Base-by-base conservation (phyloP, 495 filamentous ascomycete species). In the Penicillium parvum region DNA sequence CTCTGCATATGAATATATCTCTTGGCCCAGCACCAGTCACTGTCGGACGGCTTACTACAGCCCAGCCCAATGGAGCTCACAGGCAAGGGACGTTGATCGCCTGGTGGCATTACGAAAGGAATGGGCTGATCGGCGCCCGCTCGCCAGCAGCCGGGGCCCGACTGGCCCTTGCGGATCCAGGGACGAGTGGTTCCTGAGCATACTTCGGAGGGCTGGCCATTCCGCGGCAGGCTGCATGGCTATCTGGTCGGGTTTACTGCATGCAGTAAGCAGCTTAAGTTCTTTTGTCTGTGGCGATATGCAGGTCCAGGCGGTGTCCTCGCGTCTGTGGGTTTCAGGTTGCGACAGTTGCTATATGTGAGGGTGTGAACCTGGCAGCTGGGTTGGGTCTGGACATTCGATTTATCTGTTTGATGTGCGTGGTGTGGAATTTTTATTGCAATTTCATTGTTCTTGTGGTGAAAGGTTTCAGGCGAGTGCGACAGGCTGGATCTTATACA, bases 81-180 rank as follows among this genome's bases (percentile, higher is more conserved):
- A 43, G 25, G 52, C 39, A 55, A 51, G 52, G 52, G 16, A 28
- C 6, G 19, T 28, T 2, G 52, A 55, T 52, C 52, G 32, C 10
- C 29, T 10, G 9, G 26, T 15, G 20, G 19, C n/a, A 16, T 32
- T n/a, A 16, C 22, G 15, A 22, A 14, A 23, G 20, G 19, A 32
- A 34, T 25, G 18, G 14, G 23, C 10, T 29, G 17, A 23, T 33
- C 37, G 18, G 12, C 26, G 18, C 18, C 32, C 27, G 16, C 23
- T 29, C 22, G 23, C 29, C 11, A 28, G 25, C 37, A 40, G 19
- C n/a, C 19, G 30, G 18, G 11, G 29, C 19, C 40, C 8, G 30
- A 19, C 40, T 21, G 34, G 32, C 15, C 32, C 32, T 38, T 25
- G 39, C 43, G 21, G 42, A 45, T 45, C 32, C 22, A 47, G 22